Evolutionary conservation across 441 rosid species (phyloP).

Genomic region (Sinapis alba): DNA sequence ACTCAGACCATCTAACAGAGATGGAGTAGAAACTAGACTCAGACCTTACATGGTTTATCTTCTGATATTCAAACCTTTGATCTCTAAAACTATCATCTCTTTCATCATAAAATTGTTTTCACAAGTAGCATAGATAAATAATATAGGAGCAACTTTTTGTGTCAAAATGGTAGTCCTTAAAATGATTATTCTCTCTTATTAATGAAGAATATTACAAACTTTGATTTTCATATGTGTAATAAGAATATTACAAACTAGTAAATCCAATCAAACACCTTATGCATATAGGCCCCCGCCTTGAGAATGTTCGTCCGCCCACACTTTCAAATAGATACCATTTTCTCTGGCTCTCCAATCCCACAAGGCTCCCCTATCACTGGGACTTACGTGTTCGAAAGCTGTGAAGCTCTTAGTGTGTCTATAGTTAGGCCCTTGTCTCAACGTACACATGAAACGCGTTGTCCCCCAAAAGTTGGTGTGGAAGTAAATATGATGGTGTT

Average conservation of each 20-base stretch:
- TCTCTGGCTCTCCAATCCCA: constrained; percentile 38
- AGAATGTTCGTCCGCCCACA: neutral
- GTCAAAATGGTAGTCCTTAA: neutral
- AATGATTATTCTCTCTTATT: neutral
- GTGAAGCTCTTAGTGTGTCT: constrained; percentile 8
- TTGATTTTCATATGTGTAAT: neutral
- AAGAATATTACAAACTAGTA: neutral
- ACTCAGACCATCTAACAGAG: too few relatives aligned
- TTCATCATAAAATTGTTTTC: neutral
- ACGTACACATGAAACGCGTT: constrained; percentile 23
- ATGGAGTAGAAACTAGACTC: constrained; percentile 23
- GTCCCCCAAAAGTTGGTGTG: neutral
- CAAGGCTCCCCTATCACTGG: neutral
- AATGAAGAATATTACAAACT: neutral
- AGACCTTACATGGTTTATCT: constrained; percentile 49
- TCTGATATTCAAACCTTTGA: constrained; percentile 70
- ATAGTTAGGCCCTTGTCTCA: constrained; percentile 14
- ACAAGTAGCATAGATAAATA: neutral
- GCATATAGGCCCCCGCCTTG: neutral
- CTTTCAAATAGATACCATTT: constrained; percentile 17
- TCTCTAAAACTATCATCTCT: constrained; percentile 21
- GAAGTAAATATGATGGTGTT: neutral
- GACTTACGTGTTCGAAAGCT: neutral
- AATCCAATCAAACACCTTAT: neutral
- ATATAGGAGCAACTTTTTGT: neutral